Base-by-base conservation (phyloP, 2,329 filamentous ascomycete genomes). In the Cercospora brassicicola region DNA sequence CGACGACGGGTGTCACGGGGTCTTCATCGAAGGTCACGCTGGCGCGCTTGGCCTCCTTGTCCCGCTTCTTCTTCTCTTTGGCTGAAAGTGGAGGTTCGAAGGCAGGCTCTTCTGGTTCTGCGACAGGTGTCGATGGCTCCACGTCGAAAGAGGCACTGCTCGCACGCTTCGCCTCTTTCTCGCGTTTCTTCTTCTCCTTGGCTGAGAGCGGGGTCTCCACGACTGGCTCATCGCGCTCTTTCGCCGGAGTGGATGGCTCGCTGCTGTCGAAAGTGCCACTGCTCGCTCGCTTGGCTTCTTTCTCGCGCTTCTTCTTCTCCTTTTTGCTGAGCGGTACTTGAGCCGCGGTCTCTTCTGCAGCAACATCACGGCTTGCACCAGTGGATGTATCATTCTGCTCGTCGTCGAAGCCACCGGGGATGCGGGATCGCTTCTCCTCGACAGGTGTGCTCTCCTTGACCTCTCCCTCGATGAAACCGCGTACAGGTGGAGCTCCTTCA, bases 361-460 rank as follows among this genome's bases (percentile, higher is more conserved):
- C 42, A 6, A 18, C 23, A 53, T 62, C 66, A 26, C 42, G 56
- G 20, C 59, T 48, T 26, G 66, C 64, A n/a, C 57, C 62, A 5
- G 65, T 28, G 13, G 23, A 20, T 11, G 31, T 18, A 9, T 31
- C 33, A 39, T 68, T 63, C 36, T 67, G 48, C 8, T 73, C 81
- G 51, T 82, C 77, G 23, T 76, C 76, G 69, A 91, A 93, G 9
- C 85, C 81, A 20, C 90, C 90, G 26, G 90, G 89, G 78, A 90
- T 86, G 66, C 86, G 84, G 53, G 83, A 76, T 20, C 75, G 73
- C 61, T 81, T 80, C n/a, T 83, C 82, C 69, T 81, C 83, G 10
- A 79, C 70, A 8, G 86, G 86, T 73, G 89, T 89, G 3, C 88
- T 85, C 3, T 89, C 88, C 18, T 82, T 81, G 1, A 80, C 73